phyloP scores from a whole-genome alignment of 164 flowering plant genomes.

The Sextonia rubra region DNA sequence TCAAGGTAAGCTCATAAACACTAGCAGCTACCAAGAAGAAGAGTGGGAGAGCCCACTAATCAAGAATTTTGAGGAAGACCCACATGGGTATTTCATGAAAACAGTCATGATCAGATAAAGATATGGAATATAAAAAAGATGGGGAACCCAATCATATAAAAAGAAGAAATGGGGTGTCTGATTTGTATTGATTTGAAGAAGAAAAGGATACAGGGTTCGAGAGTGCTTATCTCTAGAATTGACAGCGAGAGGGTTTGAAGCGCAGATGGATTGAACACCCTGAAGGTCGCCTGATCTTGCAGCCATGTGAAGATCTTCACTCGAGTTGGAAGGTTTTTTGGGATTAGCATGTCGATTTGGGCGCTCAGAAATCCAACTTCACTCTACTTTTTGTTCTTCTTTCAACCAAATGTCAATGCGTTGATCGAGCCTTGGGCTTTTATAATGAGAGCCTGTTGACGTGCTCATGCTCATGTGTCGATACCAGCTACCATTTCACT shows the following conservation, averaged over 20 bases:
- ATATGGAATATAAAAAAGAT: neutral
- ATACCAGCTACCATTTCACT: too few relatives aligned
- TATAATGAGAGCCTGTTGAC: too few relatives aligned
- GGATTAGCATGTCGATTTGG: conserved; percentile 6
- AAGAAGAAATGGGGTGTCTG: neutral
- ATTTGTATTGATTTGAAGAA: neutral
- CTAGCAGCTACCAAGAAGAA: neutral
- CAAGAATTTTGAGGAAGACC: neutral
- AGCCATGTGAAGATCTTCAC: conserved; percentile 46
- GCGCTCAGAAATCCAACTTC: conserved; percentile 4
- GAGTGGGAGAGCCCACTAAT: neutral
- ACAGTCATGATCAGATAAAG: neutral
- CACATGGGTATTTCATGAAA: neutral
- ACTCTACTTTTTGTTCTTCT: conserved; percentile 5
- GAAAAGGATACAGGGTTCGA: conserved; percentile 82
- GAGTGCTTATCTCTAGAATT: conserved; percentile 94
- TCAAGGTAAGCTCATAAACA: neutral
- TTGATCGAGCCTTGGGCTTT: too few relatives aligned
- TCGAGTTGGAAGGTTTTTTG: neutral
- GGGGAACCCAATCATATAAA: neutral
- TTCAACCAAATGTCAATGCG: too few relatives aligned
- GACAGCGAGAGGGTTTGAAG: conserved; percentile 60
- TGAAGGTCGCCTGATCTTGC: conserved; percentile 76
- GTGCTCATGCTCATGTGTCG: too few relatives aligned
- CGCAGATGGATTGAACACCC: conserved; percentile 43